phyloP scores from a whole-genome alignment of 768 basidiomycete species.

The Rhodotorula sphaerocarpa region DNA sequence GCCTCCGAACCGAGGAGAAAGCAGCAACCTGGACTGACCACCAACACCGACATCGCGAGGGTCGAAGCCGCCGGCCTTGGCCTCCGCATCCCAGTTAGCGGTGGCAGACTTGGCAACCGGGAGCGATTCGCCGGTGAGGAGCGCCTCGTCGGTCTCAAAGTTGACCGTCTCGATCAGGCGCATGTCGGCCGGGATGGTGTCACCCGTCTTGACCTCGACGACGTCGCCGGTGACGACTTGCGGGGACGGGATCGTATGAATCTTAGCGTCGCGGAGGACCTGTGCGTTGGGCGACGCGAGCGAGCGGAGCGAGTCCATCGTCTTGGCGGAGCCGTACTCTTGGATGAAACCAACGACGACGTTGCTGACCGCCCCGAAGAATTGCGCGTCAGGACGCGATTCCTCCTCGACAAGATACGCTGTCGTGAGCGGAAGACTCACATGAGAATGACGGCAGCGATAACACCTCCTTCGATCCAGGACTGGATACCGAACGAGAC shows the following conservation, averaged over 20 bases:
- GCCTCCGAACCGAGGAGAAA: not conserved
- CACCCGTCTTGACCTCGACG: constrained; percentile 46
- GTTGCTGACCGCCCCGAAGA: not conserved
- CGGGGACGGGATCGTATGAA: constrained; percentile 47
- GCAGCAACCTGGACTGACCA: not conserved
- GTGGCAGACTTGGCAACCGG: constrained; percentile 42
- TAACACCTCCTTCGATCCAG: constrained; percentile 52
- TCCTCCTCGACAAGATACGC: too few relatives aligned
- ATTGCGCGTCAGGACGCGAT: too few relatives aligned
- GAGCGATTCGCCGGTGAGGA: constrained; percentile 46
- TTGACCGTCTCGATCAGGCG: constrained; percentile 39
- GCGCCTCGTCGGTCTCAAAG: constrained; percentile 47
- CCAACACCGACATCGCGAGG: constrained; percentile 33
- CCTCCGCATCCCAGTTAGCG: constrained; percentile 28
- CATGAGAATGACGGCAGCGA: constrained; percentile 44
- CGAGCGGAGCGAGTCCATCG: constrained; percentile 51
- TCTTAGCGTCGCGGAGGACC: constrained; percentile 48
- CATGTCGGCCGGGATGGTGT: constrained; percentile 46
- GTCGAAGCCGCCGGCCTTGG: constrained; percentile 22
- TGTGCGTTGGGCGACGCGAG: constrained; percentile 50
- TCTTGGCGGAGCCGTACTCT: constrained; percentile 51
- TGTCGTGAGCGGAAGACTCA: too few relatives aligned
- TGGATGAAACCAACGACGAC: constrained; percentile 48
- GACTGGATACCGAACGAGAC: constrained; percentile 54
- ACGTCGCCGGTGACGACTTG: constrained; percentile 48